These are phyloP conservation scores for Dothideomycetes sp. DNA, from an alignment of 2,329 filamentous ascomycete species.

Conservation along the genomic window DNA sequence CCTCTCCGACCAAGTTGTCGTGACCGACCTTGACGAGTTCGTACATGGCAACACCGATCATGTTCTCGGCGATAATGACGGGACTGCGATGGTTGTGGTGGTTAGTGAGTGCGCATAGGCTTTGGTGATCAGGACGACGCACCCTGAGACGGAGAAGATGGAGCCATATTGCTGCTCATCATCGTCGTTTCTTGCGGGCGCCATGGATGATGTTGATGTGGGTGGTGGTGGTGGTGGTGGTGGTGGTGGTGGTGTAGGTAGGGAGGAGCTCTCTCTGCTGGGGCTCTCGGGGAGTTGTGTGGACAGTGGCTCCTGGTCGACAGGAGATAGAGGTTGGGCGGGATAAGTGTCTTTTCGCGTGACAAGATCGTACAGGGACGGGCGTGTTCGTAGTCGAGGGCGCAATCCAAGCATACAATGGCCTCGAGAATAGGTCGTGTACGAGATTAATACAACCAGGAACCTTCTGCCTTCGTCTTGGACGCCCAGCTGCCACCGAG, in stretches of 20 bases:
- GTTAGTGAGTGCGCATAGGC: slow-evolving; percentile 7
- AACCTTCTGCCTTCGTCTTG: not conserved
- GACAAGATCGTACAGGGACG: slow-evolving; percentile 55
- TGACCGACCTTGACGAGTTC: slow-evolving; percentile 92
- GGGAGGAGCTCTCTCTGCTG: slow-evolving; percentile 11
- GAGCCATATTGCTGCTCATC: slow-evolving; percentile 38
- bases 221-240: not conserved
- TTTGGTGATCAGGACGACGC: slow-evolving; percentile 22
- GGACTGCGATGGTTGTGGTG: slow-evolving; percentile 43
- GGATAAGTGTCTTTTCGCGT: slow-evolving; percentile 41
- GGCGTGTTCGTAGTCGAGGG: slow-evolving; percentile 49
- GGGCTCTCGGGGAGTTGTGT: slow-evolving; percentile 20
- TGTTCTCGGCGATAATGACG: slow-evolving; percentile 93
- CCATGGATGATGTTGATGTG: not conserved
- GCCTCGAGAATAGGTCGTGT: not conserved
- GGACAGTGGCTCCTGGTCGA: slow-evolving; percentile 20
- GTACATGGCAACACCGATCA: slow-evolving; percentile 99
- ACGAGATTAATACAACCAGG: not conserved
- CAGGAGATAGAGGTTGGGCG: slow-evolving; percentile 19
- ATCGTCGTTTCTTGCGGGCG: slow-evolving; percentile 10
- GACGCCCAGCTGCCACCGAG: slow-evolving; percentile 2
- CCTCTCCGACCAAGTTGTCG: slow-evolving; percentile 86
- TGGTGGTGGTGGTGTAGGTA: slow-evolving; percentile 2
- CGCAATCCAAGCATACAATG: slow-evolving; percentile 42
- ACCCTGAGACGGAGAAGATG: slow-evolving; percentile 64